Evolutionary conservation across 139 green algal species (phyloP).

Genomic region (Closterium sp.): DNA sequence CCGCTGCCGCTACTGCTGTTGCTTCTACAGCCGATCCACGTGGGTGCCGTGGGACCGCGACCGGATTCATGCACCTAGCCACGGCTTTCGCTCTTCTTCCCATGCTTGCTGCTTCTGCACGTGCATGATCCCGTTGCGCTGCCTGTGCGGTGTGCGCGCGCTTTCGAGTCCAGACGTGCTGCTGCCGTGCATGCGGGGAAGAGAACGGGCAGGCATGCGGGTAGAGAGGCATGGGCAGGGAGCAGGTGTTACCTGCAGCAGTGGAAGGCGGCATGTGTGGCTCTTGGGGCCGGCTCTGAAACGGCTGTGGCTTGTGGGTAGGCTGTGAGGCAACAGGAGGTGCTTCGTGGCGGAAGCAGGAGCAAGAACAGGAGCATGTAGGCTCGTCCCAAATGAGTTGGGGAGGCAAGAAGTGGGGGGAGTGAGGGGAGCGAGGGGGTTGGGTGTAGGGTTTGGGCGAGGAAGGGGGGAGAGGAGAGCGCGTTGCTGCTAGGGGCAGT

Average conservation of each 20-base stretch:
- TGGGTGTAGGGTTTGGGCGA: too few relatives aligned
- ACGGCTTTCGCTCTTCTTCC: too few relatives aligned
- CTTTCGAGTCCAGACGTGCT: background rate
- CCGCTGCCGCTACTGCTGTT: too few relatives aligned
- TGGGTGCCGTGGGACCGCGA: too few relatives aligned
- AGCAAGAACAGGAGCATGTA: background rate
- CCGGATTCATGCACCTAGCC: too few relatives aligned
- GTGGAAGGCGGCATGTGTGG: background rate
- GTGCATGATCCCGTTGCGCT: too few relatives aligned
- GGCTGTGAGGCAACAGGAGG: background rate
- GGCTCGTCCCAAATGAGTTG: background rate
- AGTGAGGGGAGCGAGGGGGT: background rate
- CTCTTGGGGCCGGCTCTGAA: background rate
- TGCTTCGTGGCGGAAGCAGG: background rate
- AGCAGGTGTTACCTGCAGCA: background rate
- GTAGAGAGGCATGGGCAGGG: background rate
- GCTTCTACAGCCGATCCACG: too few relatives aligned
- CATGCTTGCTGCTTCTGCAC: too few relatives aligned
- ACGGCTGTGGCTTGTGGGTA: background rate
- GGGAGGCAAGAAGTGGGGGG: background rate
- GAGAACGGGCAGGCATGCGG: background rate
- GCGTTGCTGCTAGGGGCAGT: too few relatives aligned
- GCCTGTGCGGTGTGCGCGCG: background rate
- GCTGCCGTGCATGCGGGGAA: background rate
- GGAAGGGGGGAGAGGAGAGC: too few relatives aligned